phyloP scores from a whole-genome alignment of 2,329 filamentous ascomycete genomes.

The Aureobasidium sp. region DNA sequence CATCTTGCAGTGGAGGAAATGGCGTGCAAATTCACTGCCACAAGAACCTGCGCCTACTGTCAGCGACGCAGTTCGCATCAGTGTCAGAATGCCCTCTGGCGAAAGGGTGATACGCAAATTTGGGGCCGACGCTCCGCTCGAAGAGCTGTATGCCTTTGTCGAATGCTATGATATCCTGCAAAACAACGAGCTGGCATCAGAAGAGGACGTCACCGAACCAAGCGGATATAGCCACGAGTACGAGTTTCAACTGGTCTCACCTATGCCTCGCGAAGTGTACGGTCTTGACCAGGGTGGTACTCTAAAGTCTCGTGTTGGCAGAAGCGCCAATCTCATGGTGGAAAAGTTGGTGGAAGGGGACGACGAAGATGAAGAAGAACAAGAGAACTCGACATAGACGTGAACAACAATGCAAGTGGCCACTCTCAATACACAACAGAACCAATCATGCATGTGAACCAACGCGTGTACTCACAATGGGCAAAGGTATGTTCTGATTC shows the following conservation, averaged over 20 bases:
- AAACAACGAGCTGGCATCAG: slow-evolving; percentile 29
- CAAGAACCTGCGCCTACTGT: slow-evolving; percentile 59
- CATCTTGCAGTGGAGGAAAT: slow-evolving; percentile 66
- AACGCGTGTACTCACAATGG: background rate
- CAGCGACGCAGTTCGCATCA: slow-evolving; percentile 67
- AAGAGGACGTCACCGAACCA: slow-evolving; percentile 46
- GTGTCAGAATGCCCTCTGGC: slow-evolving; percentile 55
- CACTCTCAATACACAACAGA: background rate
- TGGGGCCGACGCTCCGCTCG: slow-evolving; percentile 59
- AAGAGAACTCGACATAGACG: slow-evolving; percentile 5
- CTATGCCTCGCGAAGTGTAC: slow-evolving; percentile 78
- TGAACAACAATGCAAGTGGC: background rate
- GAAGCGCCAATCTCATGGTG: slow-evolving; percentile 82
- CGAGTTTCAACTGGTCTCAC: slow-evolving; percentile 74
- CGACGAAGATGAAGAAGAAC: slow-evolving; percentile 43
- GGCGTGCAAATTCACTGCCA: slow-evolving; percentile 63
- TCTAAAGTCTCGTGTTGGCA: slow-evolving; percentile 67
- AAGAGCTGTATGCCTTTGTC: slow-evolving; percentile 92
- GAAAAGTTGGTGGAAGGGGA: slow-evolving; percentile 55
- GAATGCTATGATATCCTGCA: slow-evolving; percentile 72
- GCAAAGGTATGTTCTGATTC: background rate
- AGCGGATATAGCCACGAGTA: slow-evolving; percentile 72
- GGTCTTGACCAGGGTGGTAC: slow-evolving; percentile 59
- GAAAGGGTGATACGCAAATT: slow-evolving; percentile 76
- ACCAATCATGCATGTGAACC: background rate